Evolutionary conservation across 768 basidiomycete species (phyloP), one percentile per base, ranked within the genome.

Genomic region (Rubroboletus satanas): DNA sequence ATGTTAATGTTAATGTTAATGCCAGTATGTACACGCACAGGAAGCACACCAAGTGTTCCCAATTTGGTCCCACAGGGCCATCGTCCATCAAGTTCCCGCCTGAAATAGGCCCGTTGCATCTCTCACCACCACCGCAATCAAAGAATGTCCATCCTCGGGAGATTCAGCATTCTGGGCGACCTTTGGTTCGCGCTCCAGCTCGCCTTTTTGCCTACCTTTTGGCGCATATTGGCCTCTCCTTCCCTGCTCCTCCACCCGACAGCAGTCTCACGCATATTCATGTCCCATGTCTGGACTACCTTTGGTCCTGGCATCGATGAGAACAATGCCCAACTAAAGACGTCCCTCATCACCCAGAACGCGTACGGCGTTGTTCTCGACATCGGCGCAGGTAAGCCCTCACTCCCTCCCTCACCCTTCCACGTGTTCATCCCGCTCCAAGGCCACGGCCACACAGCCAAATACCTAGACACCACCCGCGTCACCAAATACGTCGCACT

Each of bases 401-500:
- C 45, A 17, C 15, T 6, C 26, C 2, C 32, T 35, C 14, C 3
- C 6, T 1, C 36, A 3, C 5, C 17, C n/a, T 3, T 10, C 18
- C 47, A 6, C 38, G 14, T 8, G 26, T 14, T 62, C 44, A 65
- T 14, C 15, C 28, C 37, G 17, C 36, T 3, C n/a, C 39, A 41
- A 87, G 87, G 84, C 0, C 74, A 81, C 53, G 88, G 89, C 0
- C 87, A 88, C 62, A 81, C 79, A 0, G 70, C 78, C 12, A 74
- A 73, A 31, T 90, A 90, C 61, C 77, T 92, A 23, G 78, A 87
- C 52, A 72, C 65, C 31, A 56, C 62, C 2, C 73, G 70, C 29
- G 83, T 90, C 18, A 78, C 80, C 1, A 81, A 75, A 64, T 90
- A 90, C 59, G 72, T 90, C 45, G 88, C 87, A 1, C 66, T 90